Base-by-base conservation (phyloP, 768 basidiomycete species). In the Coprinopsis cinerea region DNA sequence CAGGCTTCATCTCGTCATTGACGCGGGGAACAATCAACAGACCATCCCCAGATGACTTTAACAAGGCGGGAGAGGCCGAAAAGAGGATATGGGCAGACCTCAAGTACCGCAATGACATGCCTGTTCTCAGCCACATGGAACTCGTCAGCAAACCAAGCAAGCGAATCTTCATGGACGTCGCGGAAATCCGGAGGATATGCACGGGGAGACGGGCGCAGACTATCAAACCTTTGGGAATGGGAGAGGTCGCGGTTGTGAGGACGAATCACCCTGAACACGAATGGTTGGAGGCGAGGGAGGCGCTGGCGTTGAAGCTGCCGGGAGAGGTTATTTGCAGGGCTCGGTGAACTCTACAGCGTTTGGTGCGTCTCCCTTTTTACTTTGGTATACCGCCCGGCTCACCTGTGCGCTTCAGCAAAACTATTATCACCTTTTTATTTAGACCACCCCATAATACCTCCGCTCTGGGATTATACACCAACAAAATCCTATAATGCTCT, bases 271-370 rank as follows among this genome's bases (percentile, higher is more conserved):
- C 70, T 68, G 82, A 87, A 61, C 71, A 87, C 53, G 83, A 86
- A 61, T 97, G 89, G 83, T 56, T 96, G 59, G 95, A 99, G 64
- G 94, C 92, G 4, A 75, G 94, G 64, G 94, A 99, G 66, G 95
- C 95, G 4, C 65, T 95, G 60, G 73, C 81, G 64, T 62, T 91
- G 61, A 82, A 80, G 44, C 54, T 93, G 6, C 72, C 80, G 2
- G 95, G 95, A 4, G 95, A 98, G 68, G 81, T 96, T 5, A 71
- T 96, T 17, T 92, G 92, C 65, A 74, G 92, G 55, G 92, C 88
- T 27, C 67, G 71, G 53, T 79, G 63, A n/a, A 59, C 28, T 14
- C 11, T 49, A 22, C 5, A 9, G 18, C 11, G 28, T 40, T 27
- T 40, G 14, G 32, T 41, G 44, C 39, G 35, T 51, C 17, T 43